These are phyloP conservation scores for Magnolia officinalis DNA, from an alignment of 164 flowering plant genomes.

Conservation along the genomic window DNA sequence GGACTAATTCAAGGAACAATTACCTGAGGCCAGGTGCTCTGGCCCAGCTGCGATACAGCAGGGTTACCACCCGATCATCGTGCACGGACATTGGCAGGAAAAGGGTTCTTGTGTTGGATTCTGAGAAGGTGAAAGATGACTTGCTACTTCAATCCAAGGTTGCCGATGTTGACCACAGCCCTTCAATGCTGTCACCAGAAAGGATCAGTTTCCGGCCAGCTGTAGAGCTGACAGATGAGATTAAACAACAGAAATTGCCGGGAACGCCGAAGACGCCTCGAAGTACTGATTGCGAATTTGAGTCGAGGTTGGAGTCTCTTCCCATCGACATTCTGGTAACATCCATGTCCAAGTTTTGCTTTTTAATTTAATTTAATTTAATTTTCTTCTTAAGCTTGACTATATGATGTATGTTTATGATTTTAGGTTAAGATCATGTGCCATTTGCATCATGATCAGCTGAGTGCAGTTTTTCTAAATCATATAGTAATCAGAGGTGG, in stretches of 20 bases:
- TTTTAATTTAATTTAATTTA: background rate
- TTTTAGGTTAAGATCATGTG: constrained; percentile 82
- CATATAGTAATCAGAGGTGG: too few relatives aligned
- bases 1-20: constrained; percentile 34
- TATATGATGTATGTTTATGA: background rate
- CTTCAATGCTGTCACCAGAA: constrained; percentile 46
- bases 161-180: constrained; percentile 24
- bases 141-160: constrained; percentile 18
- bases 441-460: constrained; percentile 91
- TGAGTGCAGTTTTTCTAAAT: constrained; percentile 64
- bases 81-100: constrained; percentile 82
- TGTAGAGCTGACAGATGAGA: constrained; percentile 17
- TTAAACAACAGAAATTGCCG: constrained; percentile 36
- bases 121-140: constrained; percentile 30
- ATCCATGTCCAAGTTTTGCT: background rate
- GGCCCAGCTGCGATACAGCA: constrained; percentile 59
- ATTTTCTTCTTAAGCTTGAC: background rate
- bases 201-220: constrained; percentile 21
- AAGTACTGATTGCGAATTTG: constrained; percentile 37
- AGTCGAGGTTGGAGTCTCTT: constrained; percentile 88
- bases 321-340: constrained; percentile 92
- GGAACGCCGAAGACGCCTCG: constrained; percentile 72
- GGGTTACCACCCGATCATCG: constrained; percentile 47
- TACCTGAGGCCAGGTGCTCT: constrained; percentile 82
- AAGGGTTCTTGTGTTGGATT: constrained; percentile 47